A percentile compares a stretch with the other conserved stretches of the same genome.
Evolutionary conservation across 1,284 basidiomycete species (phyloP).

Genomic region (Sporisorium exsertum): DNA sequence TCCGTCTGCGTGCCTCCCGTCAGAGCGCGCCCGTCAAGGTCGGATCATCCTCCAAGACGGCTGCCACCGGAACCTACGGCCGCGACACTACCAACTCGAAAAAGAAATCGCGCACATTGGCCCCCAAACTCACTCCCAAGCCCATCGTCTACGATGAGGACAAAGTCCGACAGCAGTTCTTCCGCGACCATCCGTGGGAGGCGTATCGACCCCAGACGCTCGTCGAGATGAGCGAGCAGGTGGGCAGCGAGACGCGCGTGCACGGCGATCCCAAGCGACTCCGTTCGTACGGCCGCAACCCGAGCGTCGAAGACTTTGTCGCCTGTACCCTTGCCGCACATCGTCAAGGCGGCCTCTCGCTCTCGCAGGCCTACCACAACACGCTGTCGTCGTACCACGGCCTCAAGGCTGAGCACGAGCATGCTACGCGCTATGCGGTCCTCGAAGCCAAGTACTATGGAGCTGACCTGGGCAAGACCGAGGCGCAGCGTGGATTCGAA

Average conservation of each 20-base stretch:
- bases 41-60: slow-evolving; percentile 29
- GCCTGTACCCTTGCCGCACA: slow-evolving; percentile 84
- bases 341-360: slow-evolving; percentile 75
- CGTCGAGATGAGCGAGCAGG: slow-evolving; percentile 75
- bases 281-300: slow-evolving; percentile 73
- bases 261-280: slow-evolving; percentile 74
- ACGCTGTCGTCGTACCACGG: slow-evolving; percentile 60
- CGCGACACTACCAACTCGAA: slow-evolving; percentile 52
- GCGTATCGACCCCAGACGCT: slow-evolving; percentile 84
- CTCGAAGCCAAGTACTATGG: slow-evolving; percentile 85
- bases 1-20: slow-evolving; percentile 24
- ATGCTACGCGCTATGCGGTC: slow-evolving; percentile 80
- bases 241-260: slow-evolving; percentile 73
- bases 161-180: slow-evolving; percentile 87
- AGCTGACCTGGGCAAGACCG: slow-evolving; percentile 74
- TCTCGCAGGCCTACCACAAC: slow-evolving; percentile 81
- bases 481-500: slow-evolving; percentile 59
- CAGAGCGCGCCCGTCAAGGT: slow-evolving; percentile 13
- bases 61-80: slow-evolving; percentile 24
- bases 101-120: slow-evolving; percentile 70
- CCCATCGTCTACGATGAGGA: slow-evolving; percentile 87
- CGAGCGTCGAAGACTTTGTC: slow-evolving; percentile 86
- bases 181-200: slow-evolving; percentile 95
- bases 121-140: slow-evolving; percentile 74
- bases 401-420: slow-evolving; percentile 75